Percentiles rank a stretch among this genome's conserved stretches.
Evolutionary conservation across 2,329 filamentous ascomycete species (phyloP).

Genomic region (Fusarium brachygibbosum): DNA sequence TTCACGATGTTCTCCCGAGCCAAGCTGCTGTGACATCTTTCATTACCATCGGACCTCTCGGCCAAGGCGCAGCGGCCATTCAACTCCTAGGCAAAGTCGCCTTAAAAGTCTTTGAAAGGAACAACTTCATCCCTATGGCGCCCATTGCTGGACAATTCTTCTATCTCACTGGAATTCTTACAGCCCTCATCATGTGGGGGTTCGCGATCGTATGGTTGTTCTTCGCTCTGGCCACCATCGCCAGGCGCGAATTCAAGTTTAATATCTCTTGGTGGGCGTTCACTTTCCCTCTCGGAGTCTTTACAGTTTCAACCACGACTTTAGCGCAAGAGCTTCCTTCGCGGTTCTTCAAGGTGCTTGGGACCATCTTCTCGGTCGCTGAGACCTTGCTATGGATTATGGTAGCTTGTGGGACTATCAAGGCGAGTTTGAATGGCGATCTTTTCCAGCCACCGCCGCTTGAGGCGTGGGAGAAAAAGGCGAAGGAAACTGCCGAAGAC

Average conservation of each 20-base stretch:
- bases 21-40: conserved; percentile 74
- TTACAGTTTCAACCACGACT: conserved; percentile 49
- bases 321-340: conserved; percentile 52
- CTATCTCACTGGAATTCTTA: conserved; percentile 65
- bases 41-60: conserved; percentile 72
- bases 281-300: conserved; percentile 56
- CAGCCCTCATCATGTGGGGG: conserved; percentile 53
- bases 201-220: conserved; percentile 53
- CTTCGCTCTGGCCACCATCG: conserved; percentile 51
- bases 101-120: conserved; percentile 49
- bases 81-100: conserved; percentile 60
- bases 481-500: not conserved
- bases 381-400: conserved; percentile 41
- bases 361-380: conserved; percentile 38
- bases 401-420: conserved; percentile 27
- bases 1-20: conserved; percentile 70
- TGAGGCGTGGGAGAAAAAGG: conserved; percentile 17
- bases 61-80: conserved; percentile 70
- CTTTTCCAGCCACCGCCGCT: conserved; percentile 23
- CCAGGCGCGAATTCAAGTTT: conserved; percentile 51
- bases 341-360: conserved; percentile 51
- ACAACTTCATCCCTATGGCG: conserved; percentile 55
- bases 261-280: conserved; percentile 58
- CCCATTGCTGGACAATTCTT: conserved; percentile 65
- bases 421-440: conserved; percentile 12